Conservation (phyloP, 371 early-diverging fungal species). For the Lichtheimia hyalospora region DNA sequence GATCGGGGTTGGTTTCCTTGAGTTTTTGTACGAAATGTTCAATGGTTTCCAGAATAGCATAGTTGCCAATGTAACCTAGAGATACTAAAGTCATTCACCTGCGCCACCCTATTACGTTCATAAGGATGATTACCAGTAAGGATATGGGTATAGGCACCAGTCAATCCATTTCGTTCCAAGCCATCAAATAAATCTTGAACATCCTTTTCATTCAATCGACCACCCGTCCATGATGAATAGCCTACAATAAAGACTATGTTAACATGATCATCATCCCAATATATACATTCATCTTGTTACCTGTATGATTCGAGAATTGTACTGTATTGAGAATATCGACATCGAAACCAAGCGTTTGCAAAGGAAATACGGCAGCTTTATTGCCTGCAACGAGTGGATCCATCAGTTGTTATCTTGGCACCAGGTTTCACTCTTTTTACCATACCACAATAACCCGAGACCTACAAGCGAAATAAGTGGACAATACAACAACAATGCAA, state of each 20-base stretch:
- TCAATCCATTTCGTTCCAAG: slow-evolving; percentile 69
- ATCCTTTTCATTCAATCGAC: slow-evolving; percentile 60
- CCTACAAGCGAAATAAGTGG: slow-evolving; percentile 17
- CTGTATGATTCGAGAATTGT: slow-evolving; percentile 91
- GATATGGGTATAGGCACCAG: slow-evolving; percentile 76
- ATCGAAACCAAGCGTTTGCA: slow-evolving; percentile 88
- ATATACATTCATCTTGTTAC: slow-evolving; percentile 19
- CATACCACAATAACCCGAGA: slow-evolving; percentile 80
- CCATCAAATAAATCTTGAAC: slow-evolving; percentile 74
- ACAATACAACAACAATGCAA: not conserved
- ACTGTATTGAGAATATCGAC: slow-evolving; percentile 94
- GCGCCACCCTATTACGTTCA: not conserved
- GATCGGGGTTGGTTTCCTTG: slow-evolving; percentile 39
- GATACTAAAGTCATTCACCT: not conserved
- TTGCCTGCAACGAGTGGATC: slow-evolving; percentile 47
- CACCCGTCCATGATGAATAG: slow-evolving; percentile 77
- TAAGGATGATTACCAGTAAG: slow-evolving; percentile 57
- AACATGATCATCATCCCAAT: not conserved
- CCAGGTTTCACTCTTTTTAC: not conserved
- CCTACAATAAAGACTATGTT: slow-evolving; percentile 36
- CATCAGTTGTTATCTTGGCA: not conserved
- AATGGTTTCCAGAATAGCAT: slow-evolving; percentile 66
- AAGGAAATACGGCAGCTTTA: slow-evolving; percentile 88
- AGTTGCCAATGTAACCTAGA: slow-evolving; percentile 81
- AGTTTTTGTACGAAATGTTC: slow-evolving; percentile 52